Conservation (phyloP, 306 rosid species). For the Gastrolobium bilobum region DNA sequence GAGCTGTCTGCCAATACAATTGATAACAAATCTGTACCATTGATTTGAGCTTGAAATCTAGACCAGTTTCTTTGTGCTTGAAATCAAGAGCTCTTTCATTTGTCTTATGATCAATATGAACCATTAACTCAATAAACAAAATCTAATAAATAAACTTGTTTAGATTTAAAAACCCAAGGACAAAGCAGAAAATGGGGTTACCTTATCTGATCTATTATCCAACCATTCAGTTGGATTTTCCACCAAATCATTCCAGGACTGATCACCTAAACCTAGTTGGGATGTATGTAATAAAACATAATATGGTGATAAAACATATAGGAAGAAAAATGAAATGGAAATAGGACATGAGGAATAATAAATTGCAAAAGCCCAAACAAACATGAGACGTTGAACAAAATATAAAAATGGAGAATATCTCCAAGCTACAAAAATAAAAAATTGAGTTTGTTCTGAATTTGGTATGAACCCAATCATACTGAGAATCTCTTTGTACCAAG, state of each 20-base stretch:
- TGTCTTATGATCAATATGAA: constrained; percentile 54
- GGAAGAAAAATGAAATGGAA: neutral
- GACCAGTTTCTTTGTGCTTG: constrained; percentile 76
- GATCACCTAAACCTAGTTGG: constrained; percentile 56
- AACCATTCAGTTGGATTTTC: constrained; percentile 73
- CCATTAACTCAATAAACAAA: constrained; percentile 7
- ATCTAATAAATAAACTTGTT: constrained; percentile 29
- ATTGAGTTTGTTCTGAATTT: constrained; percentile 6
- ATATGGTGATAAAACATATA: constrained; percentile 31
- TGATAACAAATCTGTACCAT: too few species aligned
- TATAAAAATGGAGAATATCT: constrained; percentile 27
- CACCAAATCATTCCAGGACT: constrained; percentile 70
- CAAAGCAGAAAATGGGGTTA: constrained; percentile 40
- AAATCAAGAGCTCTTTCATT: constrained; percentile 67
- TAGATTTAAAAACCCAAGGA: constrained; percentile 9
- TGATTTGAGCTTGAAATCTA: too few species aligned
- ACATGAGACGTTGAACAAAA: constrained; percentile 25
- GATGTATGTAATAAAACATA: constrained; percentile 25
- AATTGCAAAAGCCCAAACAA: constrained; percentile 3
- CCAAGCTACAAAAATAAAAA: constrained; percentile 11
- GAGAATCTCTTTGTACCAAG: constrained; percentile 8
- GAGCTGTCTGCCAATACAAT: too few species aligned
- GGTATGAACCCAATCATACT: constrained; percentile 3
- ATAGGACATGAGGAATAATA: neutral
- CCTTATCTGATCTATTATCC: constrained; percentile 78